phyloP scores from a whole-genome alignment of 768 basidiomycete species.

The Lactifluus hygrophoroides region DNA sequence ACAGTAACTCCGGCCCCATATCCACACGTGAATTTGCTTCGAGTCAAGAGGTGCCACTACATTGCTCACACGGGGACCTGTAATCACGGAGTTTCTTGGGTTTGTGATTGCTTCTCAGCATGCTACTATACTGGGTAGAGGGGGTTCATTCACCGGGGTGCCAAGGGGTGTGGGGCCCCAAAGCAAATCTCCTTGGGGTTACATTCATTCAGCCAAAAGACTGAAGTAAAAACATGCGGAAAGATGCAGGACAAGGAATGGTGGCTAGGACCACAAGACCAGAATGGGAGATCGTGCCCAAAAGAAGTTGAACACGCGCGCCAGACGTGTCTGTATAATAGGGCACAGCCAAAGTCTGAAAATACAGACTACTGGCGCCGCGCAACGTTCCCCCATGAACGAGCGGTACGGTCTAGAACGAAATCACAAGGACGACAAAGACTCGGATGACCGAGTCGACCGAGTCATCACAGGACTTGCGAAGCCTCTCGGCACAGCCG shows the following conservation, averaged over 20 bases:
- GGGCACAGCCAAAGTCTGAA: neutral
- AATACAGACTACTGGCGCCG: neutral
- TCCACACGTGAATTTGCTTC: neutral
- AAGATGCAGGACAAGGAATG: neutral
- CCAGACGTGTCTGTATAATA: neutral
- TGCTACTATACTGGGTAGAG: neutral
- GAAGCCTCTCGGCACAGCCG: no score
- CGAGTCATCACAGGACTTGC: no score
- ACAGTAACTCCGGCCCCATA: neutral
- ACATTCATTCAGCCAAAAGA: neutral
- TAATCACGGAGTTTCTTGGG: slow-evolving; percentile 6
- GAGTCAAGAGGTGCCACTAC: neutral
- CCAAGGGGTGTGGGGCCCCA: neutral
- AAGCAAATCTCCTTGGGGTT: neutral
- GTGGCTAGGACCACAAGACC: no score
- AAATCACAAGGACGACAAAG: neutral
- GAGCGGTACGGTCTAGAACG: neutral
- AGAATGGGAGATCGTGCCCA: neutral
- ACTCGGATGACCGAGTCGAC: neutral
- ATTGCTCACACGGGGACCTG: neutral
- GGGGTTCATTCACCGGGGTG: neutral
- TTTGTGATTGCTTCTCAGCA: neutral
- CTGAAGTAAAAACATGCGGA: slow-evolving; percentile 1
- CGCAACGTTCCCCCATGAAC: neutral
- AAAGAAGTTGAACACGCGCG: neutral